phyloP scores from a whole-genome alignment of 257 asterid species.

The Lycium ferocissimum region DNA sequence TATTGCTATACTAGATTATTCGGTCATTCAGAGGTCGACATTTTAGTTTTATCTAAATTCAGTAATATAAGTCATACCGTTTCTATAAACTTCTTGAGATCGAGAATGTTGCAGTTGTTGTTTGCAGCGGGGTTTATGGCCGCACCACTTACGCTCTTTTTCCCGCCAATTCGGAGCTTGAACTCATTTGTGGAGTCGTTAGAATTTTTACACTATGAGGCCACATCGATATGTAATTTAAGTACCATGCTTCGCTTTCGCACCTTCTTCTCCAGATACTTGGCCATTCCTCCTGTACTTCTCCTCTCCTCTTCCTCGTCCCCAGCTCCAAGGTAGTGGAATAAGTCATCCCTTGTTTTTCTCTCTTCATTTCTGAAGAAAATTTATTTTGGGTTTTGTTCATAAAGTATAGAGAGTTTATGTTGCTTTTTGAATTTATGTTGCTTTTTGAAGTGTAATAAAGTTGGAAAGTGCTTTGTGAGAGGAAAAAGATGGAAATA shows the following conservation, averaged over 20 bases:
- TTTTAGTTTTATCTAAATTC: too few relatives aligned
- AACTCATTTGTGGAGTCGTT: conserved; percentile 33
- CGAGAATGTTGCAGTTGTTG: conserved; percentile 40
- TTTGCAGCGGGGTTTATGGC: conserved; percentile 44
- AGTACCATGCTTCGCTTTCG: not conserved
- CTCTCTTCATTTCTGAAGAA: not conserved
- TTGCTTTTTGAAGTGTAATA: not conserved
- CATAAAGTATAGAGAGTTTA: not conserved
- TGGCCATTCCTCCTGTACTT: not conserved
- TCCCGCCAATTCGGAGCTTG: conserved; percentile 49
- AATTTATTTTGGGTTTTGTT: not conserved
- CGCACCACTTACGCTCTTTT: conserved; percentile 43
- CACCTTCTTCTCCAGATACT: not conserved
- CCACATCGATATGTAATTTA: not conserved
- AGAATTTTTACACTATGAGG: conserved; percentile 6
- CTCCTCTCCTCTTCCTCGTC: not conserved
- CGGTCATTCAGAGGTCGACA: too few relatives aligned
- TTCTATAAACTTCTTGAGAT: not conserved
- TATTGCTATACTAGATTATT: too few relatives aligned
- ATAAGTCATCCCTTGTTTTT: not conserved
- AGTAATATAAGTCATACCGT: too few relatives aligned
- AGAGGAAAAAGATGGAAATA: not conserved
- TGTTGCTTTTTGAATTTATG: too few relatives aligned
- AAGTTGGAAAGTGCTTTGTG: not conserved
- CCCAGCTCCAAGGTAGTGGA: not conserved